Evolutionary conservation across 1,139 yeast species (phyloP).

Genomic region (Kodamaea alishanica): DNA sequence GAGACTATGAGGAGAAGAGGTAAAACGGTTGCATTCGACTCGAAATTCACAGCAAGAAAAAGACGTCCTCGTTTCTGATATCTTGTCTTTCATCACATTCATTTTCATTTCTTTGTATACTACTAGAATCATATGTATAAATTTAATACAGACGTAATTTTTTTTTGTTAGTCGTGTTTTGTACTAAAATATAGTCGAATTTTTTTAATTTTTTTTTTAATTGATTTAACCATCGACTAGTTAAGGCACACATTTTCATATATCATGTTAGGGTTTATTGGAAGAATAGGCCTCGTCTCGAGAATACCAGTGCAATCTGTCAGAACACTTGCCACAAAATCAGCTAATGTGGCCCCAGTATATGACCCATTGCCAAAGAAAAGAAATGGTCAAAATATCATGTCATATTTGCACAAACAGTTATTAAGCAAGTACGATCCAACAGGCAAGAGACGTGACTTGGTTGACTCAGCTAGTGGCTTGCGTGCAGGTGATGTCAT

Average conservation of each 20-base stretch:
- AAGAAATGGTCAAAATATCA: conserved; percentile 48
- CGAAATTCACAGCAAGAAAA: conserved; percentile 90
- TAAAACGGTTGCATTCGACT: conserved; percentile 80
- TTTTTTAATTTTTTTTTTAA: conserved; percentile 2
- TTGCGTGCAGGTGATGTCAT: conserved; percentile 80
- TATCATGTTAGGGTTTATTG: conserved; percentile 17
- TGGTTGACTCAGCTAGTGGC: conserved; percentile 48
- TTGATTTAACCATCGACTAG: neutral
- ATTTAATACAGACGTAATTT: neutral
- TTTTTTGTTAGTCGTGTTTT: conserved; percentile 4
- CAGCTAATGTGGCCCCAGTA: conserved; percentile 30
- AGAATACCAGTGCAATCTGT: conserved; percentile 12
- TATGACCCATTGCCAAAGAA: conserved; percentile 52
- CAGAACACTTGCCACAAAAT: conserved; percentile 18
- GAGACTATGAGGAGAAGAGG: conserved; percentile 92
- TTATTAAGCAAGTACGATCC: conserved; percentile 64
- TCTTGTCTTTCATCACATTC: neutral
- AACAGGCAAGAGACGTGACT: conserved; percentile 63
- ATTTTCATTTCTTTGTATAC: neutral
- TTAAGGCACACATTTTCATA: neutral
- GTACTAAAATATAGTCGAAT: neutral
- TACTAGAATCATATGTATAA: neutral
- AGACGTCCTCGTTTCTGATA: conserved; percentile 75
- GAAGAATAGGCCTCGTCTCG: conserved; percentile 11
- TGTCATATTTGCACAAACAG: conserved; percentile 47